Evolutionary conservation across 306 rosid species (phyloP).

Genomic region (Dryas octopetala): DNA sequence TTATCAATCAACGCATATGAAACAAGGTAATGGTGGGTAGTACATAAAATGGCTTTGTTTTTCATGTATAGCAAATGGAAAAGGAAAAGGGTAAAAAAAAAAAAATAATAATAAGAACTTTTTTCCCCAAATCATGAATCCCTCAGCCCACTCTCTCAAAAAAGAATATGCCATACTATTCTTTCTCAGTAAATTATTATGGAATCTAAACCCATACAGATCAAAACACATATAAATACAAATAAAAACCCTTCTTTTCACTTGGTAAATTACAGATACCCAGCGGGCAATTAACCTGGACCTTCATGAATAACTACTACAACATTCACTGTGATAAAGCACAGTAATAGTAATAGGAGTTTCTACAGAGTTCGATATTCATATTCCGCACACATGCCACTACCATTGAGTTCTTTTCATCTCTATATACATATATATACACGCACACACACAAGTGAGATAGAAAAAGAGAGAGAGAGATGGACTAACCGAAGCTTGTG

Average conservation of each 20-base stretch:
- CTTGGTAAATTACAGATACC: background rate
- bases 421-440: background rate
- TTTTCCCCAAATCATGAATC: background rate
- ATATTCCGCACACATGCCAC: background rate
- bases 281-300: background rate
- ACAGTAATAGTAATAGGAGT: background rate
- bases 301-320: background rate
- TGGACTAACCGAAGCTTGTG: slow-evolving; percentile 83
- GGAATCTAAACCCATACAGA: background rate
- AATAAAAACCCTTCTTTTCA: background rate
- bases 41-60: no score
- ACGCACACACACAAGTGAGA: background rate
- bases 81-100: background rate
- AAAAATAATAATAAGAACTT: background rate
- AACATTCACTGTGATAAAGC: background rate
- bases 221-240: background rate
- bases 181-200: background rate
- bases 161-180: background rate
- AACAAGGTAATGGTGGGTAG: background rate
- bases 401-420: background rate
- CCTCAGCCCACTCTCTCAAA: background rate
- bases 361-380: background rate
- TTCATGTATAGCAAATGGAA: background rate
- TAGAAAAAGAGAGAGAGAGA: background rate
- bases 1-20: slow-evolving; percentile 11